These are phyloP conservation scores for Tanacetum coccineum DNA, from an alignment of 129 eudicot genomes.

Conservation along the genomic window DNA sequence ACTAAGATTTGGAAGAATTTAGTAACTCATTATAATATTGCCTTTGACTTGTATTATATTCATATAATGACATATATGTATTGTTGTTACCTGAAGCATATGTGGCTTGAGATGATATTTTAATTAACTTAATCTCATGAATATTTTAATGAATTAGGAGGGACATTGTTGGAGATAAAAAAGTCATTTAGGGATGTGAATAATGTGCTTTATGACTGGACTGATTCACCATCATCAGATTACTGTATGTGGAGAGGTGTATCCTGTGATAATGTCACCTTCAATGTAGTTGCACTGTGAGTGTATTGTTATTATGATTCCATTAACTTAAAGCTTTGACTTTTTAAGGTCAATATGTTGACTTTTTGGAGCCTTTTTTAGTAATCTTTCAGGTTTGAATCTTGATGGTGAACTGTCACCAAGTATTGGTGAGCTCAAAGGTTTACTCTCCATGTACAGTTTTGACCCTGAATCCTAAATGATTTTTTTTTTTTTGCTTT, in stretches of 20 bases:
- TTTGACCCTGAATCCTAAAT: constrained; percentile 8
- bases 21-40: constrained; percentile 8
- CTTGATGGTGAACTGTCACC: constrained; percentile 98
- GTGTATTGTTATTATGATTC: constrained; percentile 22
- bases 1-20: constrained; percentile 17
- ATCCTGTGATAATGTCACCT: constrained; percentile 93
- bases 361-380: constrained; percentile 28
- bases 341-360: constrained; percentile 22
- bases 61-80: constrained; percentile 28
- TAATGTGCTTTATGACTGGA: constrained; percentile 98
- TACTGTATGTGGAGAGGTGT: constrained; percentile 96
- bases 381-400: constrained; percentile 89
- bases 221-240: constrained; percentile 80
- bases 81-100: constrained; percentile 11
- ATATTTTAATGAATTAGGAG: constrained; percentile 40
- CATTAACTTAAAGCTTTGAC: not conserved
- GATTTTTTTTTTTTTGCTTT: not conserved
- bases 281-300: constrained; percentile 87
- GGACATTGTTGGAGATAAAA: constrained; percentile 83
- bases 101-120: constrained; percentile 19
- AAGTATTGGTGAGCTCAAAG: constrained; percentile 75
- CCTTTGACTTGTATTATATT: constrained; percentile 23
- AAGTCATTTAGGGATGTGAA: constrained; percentile 95
- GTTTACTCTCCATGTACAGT: constrained; percentile 67
- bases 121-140: constrained; percentile 8